Conservation (phyloP, 2,329 filamentous ascomycete genomes). For the Penicillium digitatum region DNA sequence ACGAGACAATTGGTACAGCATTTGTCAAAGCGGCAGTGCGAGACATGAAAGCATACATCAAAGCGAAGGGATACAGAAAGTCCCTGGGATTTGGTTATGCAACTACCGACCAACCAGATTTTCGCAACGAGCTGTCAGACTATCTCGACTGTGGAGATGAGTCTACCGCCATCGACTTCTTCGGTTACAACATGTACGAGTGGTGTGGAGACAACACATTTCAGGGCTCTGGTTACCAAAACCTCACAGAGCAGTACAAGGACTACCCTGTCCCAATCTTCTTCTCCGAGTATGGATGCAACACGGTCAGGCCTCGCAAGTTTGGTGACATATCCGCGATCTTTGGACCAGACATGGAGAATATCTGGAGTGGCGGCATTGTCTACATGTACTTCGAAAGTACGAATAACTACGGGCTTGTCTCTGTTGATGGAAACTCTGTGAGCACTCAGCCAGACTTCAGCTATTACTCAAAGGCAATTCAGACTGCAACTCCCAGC, state of each 20-base stretch:
- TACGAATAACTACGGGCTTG: slow-evolving; percentile 68
- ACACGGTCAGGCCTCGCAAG: slow-evolving; percentile 64
- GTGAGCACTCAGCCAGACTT: slow-evolving; percentile 51
- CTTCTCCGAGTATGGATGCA: slow-evolving; percentile 98
- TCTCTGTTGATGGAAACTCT: slow-evolving; percentile 60
- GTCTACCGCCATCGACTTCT: slow-evolving; percentile 79
- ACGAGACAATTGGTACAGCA: slow-evolving; percentile 80
- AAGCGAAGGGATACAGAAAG: slow-evolving; percentile 63
- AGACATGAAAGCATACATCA: slow-evolving; percentile 90
- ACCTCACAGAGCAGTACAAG: slow-evolving; percentile 76
- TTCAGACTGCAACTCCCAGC: neutral
- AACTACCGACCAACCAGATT: slow-evolving; percentile 46
- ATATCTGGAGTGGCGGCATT: slow-evolving; percentile 87
- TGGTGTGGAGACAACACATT: slow-evolving; percentile 88
- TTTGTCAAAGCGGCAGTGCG: slow-evolving; percentile 96
- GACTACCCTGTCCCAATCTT: slow-evolving; percentile 89
- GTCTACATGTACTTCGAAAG: slow-evolving; percentile 98
- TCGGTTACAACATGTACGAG: slow-evolving; percentile 99
- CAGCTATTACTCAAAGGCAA: slow-evolving; percentile 2
- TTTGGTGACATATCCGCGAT: slow-evolving; percentile 82
- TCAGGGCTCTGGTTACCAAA: slow-evolving; percentile 69
- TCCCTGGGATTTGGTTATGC: slow-evolving; percentile 78
- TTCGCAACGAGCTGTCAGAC: slow-evolving; percentile 73
- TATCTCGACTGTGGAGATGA: slow-evolving; percentile 85
- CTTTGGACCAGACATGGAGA: slow-evolving; percentile 73